Evolutionary conservation across 1,284 basidiomycete species (phyloP).

Genomic region (Sphaerobolus stellatus): DNA sequence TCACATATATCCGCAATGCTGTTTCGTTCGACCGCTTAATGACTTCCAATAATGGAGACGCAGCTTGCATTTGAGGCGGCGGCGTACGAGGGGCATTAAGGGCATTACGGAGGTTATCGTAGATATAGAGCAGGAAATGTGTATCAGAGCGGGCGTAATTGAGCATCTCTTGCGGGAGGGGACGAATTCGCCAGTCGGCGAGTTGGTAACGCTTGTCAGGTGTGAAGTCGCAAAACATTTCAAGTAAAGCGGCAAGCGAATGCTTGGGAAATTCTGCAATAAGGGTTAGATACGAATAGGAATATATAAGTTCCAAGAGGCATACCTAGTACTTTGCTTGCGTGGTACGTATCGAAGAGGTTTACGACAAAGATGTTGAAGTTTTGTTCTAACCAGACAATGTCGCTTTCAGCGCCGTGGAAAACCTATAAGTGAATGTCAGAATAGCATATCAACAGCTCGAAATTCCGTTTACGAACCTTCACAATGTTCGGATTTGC

Average conservation of each 20-base stretch:
- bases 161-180: slow-evolving; percentile 86
- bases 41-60: slow-evolving; percentile 51
- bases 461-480: slow-evolving; percentile 39
- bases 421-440: slow-evolving; percentile 57
- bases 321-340: slow-evolving; percentile 80
- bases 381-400: slow-evolving; percentile 95
- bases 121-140: slow-evolving; percentile 91
- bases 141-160: slow-evolving; percentile 94
- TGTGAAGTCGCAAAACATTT: slow-evolving; percentile 87
- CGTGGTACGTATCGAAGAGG: slow-evolving; percentile 96
- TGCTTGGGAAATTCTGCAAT: slow-evolving; percentile 74
- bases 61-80: slow-evolving; percentile 26
- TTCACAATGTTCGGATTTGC: slow-evolving; percentile 85
- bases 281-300: slow-evolving; percentile 6
- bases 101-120: slow-evolving; percentile 88
- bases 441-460: background rate
- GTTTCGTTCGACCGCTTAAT: slow-evolving; percentile 72
- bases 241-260: slow-evolving; percentile 82
- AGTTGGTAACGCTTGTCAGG: slow-evolving; percentile 96
- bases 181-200: slow-evolving; percentile 95
- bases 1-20: slow-evolving; percentile 64
- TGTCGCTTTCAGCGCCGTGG: slow-evolving; percentile 93
- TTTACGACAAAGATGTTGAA: slow-evolving; percentile 94
- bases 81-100: slow-evolving; percentile 59
- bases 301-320: background rate